Evolutionary conservation across 495 filamentous ascomycete genomes (phyloP), one percentile per base, ranked within the genome.

Genomic region (Xylaria grammica): DNA sequence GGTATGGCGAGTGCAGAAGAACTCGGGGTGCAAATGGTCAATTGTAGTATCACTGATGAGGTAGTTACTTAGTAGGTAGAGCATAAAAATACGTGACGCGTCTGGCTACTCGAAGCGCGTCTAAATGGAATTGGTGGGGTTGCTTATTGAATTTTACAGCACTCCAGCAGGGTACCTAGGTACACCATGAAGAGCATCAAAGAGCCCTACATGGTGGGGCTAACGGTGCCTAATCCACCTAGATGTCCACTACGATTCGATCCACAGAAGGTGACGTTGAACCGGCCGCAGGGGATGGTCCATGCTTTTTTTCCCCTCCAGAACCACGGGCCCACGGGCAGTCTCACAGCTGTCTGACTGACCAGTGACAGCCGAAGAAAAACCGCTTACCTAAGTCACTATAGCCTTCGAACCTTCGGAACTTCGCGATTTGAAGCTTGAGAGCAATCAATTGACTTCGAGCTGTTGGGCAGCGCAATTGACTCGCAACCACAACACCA

Each of bases 401-500:
- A 38, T 56, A 42, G 3, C 40, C 15, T 17, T 15, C 40, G 40
- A 9, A 3, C 38, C 40, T 36, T n/a, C 13, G 19, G 40, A n/a
- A 55, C 49, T 54, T 65, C 49, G 56, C 53, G 66, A 66, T 65
- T 65, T 46, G 61, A 64, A 72, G 62, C 64, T 58, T 45, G 22
- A 53, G 13, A n/a, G 17, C 51, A 13, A 34, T 62, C 26, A 30
- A 29, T 24, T 27, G 51, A 65, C 13, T 63, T 62, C 34, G 63
- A 71, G 68, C 60, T 68, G 55, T 61, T 53, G 72, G 65, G 56
- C 63, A 67, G 67, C 53, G 57, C 65, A 69, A 79, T 76, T 76
- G 68, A 64, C 65, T 60, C 54, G 46, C 59, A 61, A 62, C 68
- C 83, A 74, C 44, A 91, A 44, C 59, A 61, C 60, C 68, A 83